phyloP scores from a whole-genome alignment of 106 monocot species.

The Cymbidium sinense region DNA sequence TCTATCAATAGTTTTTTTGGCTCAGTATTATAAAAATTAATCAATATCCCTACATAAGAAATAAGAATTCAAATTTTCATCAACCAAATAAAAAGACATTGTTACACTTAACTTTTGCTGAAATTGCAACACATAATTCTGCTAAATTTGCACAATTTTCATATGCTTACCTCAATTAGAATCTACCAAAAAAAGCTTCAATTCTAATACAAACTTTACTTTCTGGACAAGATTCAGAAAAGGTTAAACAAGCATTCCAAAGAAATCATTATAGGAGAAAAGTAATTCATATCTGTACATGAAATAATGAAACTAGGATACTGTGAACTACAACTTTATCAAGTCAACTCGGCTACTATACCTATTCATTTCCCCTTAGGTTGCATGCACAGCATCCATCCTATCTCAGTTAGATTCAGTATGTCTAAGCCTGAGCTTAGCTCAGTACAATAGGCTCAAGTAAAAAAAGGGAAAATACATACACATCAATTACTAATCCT shows the following conservation, averaged over 20 bases:
- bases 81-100: too few relatives aligned
- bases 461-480: background rate
- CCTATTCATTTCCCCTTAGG: background rate
- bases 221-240: background rate
- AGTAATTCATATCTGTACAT: background rate
- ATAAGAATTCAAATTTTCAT: too few relatives aligned
- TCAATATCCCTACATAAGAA: too few relatives aligned
- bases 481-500: background rate
- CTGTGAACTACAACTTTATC: background rate
- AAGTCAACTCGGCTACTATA: background rate
- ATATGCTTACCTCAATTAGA: background rate
- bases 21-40: too few relatives aligned
- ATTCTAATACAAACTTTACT: background rate
- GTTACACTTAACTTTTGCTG: too few relatives aligned
- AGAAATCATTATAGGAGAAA: background rate
- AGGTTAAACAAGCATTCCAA: background rate
- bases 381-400: background rate
- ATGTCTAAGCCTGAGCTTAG: background rate
- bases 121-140: background rate
- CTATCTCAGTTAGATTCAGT: conserved; percentile 1
- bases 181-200: too few relatives aligned
- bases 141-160: background rate
- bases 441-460: background rate
- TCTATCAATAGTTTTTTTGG: too few relatives aligned
- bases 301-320: background rate